Conservation (phyloP, 1,284 basidiomycete genomes). For the Sporisorium sorghi region DNA sequence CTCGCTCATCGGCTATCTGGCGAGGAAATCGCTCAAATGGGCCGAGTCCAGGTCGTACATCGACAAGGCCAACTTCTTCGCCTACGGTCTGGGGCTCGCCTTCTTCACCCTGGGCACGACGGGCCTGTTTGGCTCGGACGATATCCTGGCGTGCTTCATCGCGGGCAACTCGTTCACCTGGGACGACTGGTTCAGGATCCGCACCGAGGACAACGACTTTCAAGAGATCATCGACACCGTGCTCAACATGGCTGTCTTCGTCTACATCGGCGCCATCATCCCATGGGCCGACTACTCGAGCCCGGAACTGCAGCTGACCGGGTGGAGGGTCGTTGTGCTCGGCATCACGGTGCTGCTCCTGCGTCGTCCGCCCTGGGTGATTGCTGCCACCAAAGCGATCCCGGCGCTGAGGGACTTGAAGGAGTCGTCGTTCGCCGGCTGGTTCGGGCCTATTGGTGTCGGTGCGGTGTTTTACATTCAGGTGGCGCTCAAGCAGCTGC, state of each 20-base stretch:
- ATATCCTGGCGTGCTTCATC: conserved; percentile 70
- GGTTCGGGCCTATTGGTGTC: conserved; percentile 68
- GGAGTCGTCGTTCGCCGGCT: conserved; percentile 65
- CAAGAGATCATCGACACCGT: conserved; percentile 74
- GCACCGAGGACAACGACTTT: conserved; percentile 73
- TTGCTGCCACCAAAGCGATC: conserved; percentile 56
- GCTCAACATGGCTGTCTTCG: conserved; percentile 71
- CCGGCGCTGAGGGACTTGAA: conserved; percentile 59
- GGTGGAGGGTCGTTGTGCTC: conserved; percentile 66
- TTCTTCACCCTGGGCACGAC: conserved; percentile 70
- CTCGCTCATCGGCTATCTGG: conserved; percentile 69
- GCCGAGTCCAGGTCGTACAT: conserved; percentile 68
- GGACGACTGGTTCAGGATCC: conserved; percentile 71
- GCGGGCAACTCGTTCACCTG: conserved; percentile 70
- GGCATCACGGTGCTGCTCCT: conserved; percentile 60
- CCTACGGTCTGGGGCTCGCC: conserved; percentile 70
- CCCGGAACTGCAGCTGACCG: conserved; percentile 46
- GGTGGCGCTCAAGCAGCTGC: conserved; percentile 71
- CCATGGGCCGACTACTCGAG: conserved; percentile 60
- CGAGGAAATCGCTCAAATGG: conserved; percentile 69
- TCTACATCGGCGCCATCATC: conserved; percentile 71
- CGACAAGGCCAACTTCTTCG: conserved; percentile 69
- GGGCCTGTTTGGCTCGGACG: conserved; percentile 71
- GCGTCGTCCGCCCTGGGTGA: conserved; percentile 65
- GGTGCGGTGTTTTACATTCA: conserved; percentile 72